These are phyloP conservation scores for Debaryomyces coudertii DNA, from an alignment of 1,139 yeast species.

Conservation along the genomic window DNA sequence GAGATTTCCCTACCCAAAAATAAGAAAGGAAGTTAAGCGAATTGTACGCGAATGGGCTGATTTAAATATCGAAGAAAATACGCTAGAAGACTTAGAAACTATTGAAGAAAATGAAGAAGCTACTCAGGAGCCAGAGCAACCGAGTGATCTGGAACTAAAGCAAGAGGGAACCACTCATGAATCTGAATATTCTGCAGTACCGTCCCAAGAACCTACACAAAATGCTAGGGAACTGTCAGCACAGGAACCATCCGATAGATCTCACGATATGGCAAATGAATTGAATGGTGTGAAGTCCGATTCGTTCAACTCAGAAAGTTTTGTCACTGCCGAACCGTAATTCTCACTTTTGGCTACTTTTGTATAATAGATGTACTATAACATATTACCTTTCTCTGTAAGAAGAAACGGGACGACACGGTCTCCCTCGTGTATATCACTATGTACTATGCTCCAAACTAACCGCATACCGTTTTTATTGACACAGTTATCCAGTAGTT, in stretches of 20 bases:
- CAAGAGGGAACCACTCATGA: neutral
- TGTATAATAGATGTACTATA: conserved; percentile 2
- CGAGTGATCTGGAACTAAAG: neutral
- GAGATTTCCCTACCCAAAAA: conserved; percentile 20
- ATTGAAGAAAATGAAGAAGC: conserved; percentile 11
- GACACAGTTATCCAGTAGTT: neutral
- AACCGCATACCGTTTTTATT: neutral
- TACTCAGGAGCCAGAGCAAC: conserved; percentile 14
- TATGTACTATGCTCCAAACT: neutral
- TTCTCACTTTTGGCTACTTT: neutral
- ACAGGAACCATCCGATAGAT: neutral
- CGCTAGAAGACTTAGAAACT: conserved; percentile 19
- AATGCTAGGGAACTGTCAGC: conserved; percentile 11
- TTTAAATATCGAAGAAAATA: conserved; percentile 22
- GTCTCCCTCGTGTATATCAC: neutral
- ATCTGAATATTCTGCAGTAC: conserved; percentile 10
- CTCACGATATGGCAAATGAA: neutral
- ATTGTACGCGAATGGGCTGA: conserved; percentile 28
- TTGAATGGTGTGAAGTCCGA: neutral
- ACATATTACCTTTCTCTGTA: neutral
- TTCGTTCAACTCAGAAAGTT: neutral
- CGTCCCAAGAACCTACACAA: conserved; percentile 3
- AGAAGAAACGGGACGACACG: neutral
- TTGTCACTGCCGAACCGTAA: neutral
- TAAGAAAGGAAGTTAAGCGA: conserved; percentile 25